These are phyloP conservation scores for Nakaseomyces sp. DNA, from an alignment of 1,139 yeast genomes.

Conservation along the genomic window DNA sequence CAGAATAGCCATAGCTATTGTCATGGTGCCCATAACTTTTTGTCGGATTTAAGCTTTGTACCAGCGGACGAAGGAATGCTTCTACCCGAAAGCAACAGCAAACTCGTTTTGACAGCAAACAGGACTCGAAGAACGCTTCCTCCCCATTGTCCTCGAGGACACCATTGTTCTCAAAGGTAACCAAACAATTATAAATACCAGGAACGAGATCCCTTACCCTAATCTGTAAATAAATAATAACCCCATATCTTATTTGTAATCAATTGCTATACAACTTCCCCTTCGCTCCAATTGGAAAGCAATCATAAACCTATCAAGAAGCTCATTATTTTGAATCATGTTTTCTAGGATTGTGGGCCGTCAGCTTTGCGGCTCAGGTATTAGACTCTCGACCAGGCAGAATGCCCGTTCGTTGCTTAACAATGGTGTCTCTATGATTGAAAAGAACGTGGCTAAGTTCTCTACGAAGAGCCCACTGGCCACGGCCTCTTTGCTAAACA, in stretches of 20 bases:
- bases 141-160: too few species aligned
- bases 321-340: background rate
- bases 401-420: background rate
- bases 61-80: conserved; percentile 2
- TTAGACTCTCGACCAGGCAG: background rate
- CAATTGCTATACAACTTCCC: too few species aligned
- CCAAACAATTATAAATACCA: background rate
- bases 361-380: conserved; percentile 4
- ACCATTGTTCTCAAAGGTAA: background rate
- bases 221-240: too few species aligned
- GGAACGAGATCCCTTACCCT: background rate
- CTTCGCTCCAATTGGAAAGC: too few species aligned
- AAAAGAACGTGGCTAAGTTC: background rate
- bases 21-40: too few species aligned
- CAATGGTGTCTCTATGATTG: background rate
- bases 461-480: background rate
- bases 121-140: too few species aligned
- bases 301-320: too few species aligned
- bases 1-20: too few species aligned
- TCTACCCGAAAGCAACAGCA: too few species aligned
- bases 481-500: background rate
- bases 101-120: background rate
- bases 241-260: too few species aligned
- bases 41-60: conserved; percentile 2
- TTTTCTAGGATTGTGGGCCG: background rate